Evolutionary conservation across 2,329 filamentous ascomycete genomes (phyloP).

Genomic region (Ophiostoma sp.): DNA sequence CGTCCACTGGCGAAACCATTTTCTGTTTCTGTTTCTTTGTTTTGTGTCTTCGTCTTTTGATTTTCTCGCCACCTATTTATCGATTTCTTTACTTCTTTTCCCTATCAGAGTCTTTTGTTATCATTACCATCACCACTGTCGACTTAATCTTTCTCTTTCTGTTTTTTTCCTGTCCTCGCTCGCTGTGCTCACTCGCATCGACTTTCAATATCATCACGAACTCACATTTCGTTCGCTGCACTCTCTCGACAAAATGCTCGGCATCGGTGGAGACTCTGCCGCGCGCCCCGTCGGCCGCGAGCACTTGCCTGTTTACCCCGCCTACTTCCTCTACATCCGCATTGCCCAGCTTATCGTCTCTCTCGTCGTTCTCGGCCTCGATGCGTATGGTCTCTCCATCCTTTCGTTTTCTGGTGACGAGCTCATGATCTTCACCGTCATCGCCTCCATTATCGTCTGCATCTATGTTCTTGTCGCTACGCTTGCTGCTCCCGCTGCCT

Average conservation of each 20-base stretch:
- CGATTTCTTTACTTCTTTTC: constrained; percentile 4
- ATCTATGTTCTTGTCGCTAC: constrained; percentile 51
- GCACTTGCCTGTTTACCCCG: constrained; percentile 49
- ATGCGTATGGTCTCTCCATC: constrained; percentile 44
- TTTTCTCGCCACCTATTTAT: background rate
- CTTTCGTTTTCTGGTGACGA: constrained; percentile 41
- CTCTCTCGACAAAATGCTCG: background rate
- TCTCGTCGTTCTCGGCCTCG: constrained; percentile 49
- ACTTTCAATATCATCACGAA: background rate
- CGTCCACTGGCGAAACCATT: background rate
- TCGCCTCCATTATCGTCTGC: constrained; percentile 47
- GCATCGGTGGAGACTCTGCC: constrained; percentile 30
- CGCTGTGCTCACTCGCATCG: background rate
- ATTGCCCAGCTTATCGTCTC: constrained; percentile 49
- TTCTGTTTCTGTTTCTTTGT: constrained; percentile 1
- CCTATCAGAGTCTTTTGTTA: background rate
- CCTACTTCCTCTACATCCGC: constrained; percentile 46
- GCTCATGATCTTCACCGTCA: constrained; percentile 43
- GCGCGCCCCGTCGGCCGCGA: constrained; percentile 43
- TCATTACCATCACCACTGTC: background rate
- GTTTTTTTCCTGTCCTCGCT: background rate
- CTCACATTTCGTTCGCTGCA: background rate
- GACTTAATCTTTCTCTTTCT: background rate
- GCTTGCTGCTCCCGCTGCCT: constrained; percentile 42
- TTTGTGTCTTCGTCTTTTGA: background rate